A percentile compares a stretch with the other conserved stretches of the same genome.
phyloP scores from a whole-genome alignment of 2,329 filamentous ascomycete species.

The Colletotrichum kahawae region DNA sequence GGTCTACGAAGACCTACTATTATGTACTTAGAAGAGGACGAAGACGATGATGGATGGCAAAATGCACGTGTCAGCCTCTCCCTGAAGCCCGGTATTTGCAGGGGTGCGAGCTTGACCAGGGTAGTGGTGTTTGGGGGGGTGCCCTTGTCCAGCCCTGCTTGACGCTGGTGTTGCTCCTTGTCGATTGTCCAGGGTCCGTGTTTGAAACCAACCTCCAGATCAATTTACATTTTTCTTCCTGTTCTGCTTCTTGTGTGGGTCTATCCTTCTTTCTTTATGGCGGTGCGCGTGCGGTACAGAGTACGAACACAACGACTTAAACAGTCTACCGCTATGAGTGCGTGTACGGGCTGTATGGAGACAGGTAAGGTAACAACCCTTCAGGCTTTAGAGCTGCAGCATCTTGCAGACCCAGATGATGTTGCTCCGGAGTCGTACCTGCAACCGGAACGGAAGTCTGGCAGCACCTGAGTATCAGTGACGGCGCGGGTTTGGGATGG shows the following conservation, averaged over 20 bases:
- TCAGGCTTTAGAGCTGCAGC: neutral
- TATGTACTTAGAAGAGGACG: neutral
- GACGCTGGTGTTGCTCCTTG: neutral
- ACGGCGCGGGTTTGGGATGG: neutral
- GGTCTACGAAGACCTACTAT: neutral
- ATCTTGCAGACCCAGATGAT: neutral
- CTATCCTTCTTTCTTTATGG: neutral
- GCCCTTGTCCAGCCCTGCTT: slow-evolving; percentile 12
- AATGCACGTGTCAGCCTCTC: slow-evolving; percentile 13
- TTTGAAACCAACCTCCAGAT: slow-evolving; percentile 16
- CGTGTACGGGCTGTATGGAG: neutral
- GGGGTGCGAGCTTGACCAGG: slow-evolving; percentile 13
- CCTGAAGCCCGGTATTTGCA: slow-evolving; percentile 5
- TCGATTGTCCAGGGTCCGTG: neutral
- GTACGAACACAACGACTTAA: no score
- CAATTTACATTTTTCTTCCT: neutral
- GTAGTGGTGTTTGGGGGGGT: neutral
- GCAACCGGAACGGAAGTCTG: neutral
- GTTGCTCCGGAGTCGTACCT: neutral
- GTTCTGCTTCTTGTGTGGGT: neutral
- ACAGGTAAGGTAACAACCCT: neutral
- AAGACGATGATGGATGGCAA: neutral
- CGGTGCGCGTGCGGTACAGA: no score
- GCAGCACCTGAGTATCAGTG: neutral
- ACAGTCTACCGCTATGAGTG: neutral